Percentiles rank a stretch among this genome's conserved stretches.
These are phyloP conservation scores for Zymoseptoria passerinii DNA, from an alignment of 2,329 filamentous ascomycete species.

Conservation along the genomic window DNA sequence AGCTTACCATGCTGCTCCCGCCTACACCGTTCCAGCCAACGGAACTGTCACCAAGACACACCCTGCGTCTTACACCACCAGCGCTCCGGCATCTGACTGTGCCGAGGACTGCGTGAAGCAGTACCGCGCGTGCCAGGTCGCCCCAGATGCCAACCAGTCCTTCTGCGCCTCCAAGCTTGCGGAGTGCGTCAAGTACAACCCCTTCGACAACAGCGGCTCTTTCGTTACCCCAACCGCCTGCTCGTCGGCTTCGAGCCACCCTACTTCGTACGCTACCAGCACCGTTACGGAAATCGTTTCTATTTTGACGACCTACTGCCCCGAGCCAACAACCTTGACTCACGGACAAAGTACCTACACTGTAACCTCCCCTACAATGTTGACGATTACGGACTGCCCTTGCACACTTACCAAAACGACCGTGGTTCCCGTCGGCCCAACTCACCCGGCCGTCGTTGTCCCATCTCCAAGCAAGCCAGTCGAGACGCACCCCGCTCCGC, in stretches of 20 bases:
- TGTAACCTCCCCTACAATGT: conserved; percentile 42
- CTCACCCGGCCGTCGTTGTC: neutral
- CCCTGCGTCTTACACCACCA: neutral
- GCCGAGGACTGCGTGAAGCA: neutral
- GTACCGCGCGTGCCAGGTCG: conserved; percentile 1
- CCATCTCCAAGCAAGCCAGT: neutral
- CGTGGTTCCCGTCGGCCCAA: neutral
- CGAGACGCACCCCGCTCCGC: neutral
- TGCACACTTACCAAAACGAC: conserved; percentile 12
- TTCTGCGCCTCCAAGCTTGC: conserved; percentile 5
- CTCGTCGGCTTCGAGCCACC: neutral
- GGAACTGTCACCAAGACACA: neutral
- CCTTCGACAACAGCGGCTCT: neutral
- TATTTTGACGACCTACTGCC: conserved; percentile 63
- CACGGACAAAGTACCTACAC: conserved; percentile 61
- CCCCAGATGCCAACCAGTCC: conserved; percentile 4
- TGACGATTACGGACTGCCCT: conserved; percentile 19
- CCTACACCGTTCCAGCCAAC: neutral
- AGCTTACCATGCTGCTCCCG: neutral
- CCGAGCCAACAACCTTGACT: conserved; percentile 54
- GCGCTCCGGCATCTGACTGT: neutral
- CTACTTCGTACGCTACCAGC: neutral
- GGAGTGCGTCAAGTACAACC: neutral
- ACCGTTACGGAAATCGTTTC: conserved; percentile 55
- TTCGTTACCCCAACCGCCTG: neutral